Percentiles rank a stretch among this genome's conserved stretches.
Conservation (phyloP, 192 early-diverging fungal species). For the Haplosporangium gracile region DNA sequence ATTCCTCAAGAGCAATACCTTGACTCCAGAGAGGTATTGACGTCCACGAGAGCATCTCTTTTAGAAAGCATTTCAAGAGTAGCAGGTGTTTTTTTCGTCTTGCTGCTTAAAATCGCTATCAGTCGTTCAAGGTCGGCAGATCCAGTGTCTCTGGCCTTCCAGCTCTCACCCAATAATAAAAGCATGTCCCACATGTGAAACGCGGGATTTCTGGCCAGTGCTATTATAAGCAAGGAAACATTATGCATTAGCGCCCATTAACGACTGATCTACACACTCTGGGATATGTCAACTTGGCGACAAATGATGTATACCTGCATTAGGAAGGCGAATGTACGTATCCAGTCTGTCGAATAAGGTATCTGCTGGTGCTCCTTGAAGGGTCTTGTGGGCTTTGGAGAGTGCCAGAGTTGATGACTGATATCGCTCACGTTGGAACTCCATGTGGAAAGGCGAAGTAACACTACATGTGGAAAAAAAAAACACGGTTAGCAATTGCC, state of each 20-base stretch:
- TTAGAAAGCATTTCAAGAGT: neutral
- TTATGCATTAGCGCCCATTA: neutral
- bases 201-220: conserved; percentile 19
- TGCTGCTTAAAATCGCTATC: neutral
- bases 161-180: conserved; percentile 8
- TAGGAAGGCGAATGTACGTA: conserved; percentile 23
- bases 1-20: neutral
- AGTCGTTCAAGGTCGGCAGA: neutral
- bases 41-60: neutral
- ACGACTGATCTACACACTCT: neutral
- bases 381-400: conserved; percentile 19
- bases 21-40: neutral
- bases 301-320: conserved; percentile 4
- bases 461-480: conserved; percentile 15
- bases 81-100: neutral
- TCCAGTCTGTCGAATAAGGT: conserved; percentile 11
- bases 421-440: conserved; percentile 48
- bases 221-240: conserved; percentile 6
- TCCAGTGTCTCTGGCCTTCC: neutral
- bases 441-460: conserved; percentile 44
- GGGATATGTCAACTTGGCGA: neutral
- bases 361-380: neutral
- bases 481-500: neutral
- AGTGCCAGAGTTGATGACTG: conserved; percentile 31
- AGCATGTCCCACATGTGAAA: conserved; percentile 37